Percentiles rank a stretch among this genome's conserved stretches.
Evolutionary conservation across 169 alveolate genomes (phyloP).

Genomic region (Plasmodium vivax): DNA sequence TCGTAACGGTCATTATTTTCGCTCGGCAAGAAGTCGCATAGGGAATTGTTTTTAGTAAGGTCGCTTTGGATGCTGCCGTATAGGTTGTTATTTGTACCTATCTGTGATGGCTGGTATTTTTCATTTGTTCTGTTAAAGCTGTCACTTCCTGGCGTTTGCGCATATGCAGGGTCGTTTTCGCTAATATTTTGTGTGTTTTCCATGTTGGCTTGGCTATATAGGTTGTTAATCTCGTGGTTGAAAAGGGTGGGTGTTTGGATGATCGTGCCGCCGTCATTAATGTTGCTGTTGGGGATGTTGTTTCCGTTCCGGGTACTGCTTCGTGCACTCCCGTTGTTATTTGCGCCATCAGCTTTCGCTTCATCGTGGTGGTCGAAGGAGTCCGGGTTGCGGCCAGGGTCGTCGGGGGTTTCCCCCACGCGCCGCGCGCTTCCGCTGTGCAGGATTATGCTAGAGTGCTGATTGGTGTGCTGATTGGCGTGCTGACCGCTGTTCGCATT

Average conservation of each 20-base stretch:
- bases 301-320: background rate
- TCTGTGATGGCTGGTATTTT: background rate
- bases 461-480: background rate
- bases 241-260: background rate
- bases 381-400: background rate
- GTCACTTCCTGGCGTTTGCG: background rate
- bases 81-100: constrained; percentile 9
- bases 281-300: background rate
- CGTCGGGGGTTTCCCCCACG: background rate
- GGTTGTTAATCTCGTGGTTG: background rate
- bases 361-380: background rate
- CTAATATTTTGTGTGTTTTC: background rate
- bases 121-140: constrained; percentile 7
- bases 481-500: background rate
- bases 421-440: background rate
- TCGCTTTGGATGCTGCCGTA: background rate
- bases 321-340: background rate
- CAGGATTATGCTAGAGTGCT: no score
- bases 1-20: background rate
- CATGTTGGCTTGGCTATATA: background rate
- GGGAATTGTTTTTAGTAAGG: background rate
- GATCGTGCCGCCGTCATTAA: background rate
- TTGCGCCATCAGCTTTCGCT: background rate
- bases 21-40: background rate
- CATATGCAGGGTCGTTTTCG: background rate